A percentile compares a stretch with the other conserved stretches of the same genome.
Conservation (phyloP, 2,329 filamentous ascomycete genomes). For the Aspergillus fijiensis region DNA sequence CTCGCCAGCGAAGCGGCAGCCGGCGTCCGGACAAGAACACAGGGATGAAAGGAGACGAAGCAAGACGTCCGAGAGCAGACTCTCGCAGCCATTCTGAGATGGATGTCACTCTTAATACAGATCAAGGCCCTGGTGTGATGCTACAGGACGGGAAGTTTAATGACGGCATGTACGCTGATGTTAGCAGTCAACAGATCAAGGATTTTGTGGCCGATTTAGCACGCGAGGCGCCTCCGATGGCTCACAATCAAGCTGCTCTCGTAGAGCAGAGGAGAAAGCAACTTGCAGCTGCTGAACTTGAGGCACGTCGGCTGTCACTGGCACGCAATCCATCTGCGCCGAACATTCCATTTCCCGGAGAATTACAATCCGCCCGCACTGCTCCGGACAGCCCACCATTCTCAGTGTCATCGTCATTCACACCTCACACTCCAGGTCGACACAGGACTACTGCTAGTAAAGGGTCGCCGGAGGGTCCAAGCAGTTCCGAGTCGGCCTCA, state of each 20-base stretch:
- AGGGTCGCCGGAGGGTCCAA: slow-evolving; percentile 41
- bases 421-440: slow-evolving; percentile 33
- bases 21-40: slow-evolving; percentile 47
- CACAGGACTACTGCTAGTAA: slow-evolving; percentile 36
- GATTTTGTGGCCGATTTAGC: slow-evolving; percentile 20
- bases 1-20: slow-evolving; percentile 53
- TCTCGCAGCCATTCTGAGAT: slow-evolving; percentile 38
- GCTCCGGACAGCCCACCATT: slow-evolving; percentile 47
- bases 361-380: slow-evolving; percentile 46
- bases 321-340: slow-evolving; percentile 77
- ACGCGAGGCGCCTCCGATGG: slow-evolving; percentile 24
- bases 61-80: slow-evolving; percentile 32
- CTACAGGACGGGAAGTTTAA: slow-evolving; percentile 14
- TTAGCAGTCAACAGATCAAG: slow-evolving; percentile 1
- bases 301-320: slow-evolving; percentile 81
- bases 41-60: slow-evolving; percentile 49
- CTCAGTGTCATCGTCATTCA: slow-evolving; percentile 29
- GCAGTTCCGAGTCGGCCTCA: slow-evolving; percentile 41
- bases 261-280: slow-evolving; percentile 70
- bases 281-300: slow-evolving; percentile 77
- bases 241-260: slow-evolving; percentile 41
- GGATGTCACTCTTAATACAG: slow-evolving; percentile 22
- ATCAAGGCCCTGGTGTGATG: slow-evolving; percentile 12
- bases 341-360: slow-evolving; percentile 71
- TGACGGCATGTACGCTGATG: slow-evolving; percentile 10